Conservation (phyloP, 192 early-diverging fungal species). For the Linnemannia elongata region DNA sequence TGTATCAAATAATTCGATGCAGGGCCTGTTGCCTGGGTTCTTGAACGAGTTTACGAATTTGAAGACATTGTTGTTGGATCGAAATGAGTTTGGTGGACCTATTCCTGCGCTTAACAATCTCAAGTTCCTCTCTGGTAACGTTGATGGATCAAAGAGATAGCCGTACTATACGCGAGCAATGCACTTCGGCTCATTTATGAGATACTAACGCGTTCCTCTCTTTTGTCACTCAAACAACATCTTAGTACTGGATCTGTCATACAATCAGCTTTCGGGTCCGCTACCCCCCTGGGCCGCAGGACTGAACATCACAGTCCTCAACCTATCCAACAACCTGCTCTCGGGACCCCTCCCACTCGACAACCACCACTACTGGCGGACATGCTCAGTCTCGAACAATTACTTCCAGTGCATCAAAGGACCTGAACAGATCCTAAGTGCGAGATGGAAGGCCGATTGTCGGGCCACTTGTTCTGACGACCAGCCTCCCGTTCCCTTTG, state of each 20-base stretch:
- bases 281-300: slow-evolving; percentile 42
- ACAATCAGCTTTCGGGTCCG: slow-evolving; percentile 46
- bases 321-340: slow-evolving; percentile 47
- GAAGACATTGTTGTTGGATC: slow-evolving; percentile 43
- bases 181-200: not conserved
- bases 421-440: slow-evolving; percentile 42
- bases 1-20: slow-evolving; percentile 52
- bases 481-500: slow-evolving; percentile 23
- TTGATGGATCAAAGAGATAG: too few relatives aligned
- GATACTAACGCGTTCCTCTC: not conserved
- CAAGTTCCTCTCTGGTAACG: slow-evolving; percentile 22
- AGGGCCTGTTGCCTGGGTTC: slow-evolving; percentile 29
- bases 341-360: slow-evolving; percentile 39
- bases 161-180: not conserved
- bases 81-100: slow-evolving; percentile 52
- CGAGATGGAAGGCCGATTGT: slow-evolving; percentile 39
- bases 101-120: slow-evolving; percentile 23
- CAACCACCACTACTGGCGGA: slow-evolving; percentile 34
- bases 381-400: slow-evolving; percentile 48
- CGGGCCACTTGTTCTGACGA: slow-evolving; percentile 31
- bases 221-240: not conserved
- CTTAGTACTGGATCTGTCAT: slow-evolving; percentile 40
- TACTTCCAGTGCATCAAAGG: slow-evolving; percentile 53
- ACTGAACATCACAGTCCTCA: slow-evolving; percentile 42
- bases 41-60: slow-evolving; percentile 30